Base-by-base conservation (phyloP, 2,329 filamentous ascomycete species). In the Paraconiothyrium sp. region DNA sequence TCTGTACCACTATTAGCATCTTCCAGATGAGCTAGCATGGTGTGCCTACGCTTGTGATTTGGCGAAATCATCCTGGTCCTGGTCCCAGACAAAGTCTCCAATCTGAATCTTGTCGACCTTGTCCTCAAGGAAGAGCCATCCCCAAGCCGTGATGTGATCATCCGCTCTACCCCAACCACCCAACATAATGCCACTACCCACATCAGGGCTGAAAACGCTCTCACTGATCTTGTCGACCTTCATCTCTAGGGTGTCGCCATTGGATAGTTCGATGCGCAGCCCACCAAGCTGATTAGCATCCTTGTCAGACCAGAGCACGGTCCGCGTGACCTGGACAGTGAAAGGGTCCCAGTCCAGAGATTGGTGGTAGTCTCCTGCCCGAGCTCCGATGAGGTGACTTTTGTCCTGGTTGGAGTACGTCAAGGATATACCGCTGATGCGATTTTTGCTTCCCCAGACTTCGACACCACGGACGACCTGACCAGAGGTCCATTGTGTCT, bases 91-190 rank as follows among this genome's bases (percentile, higher is more conserved):
- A 51, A 60, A 55, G 44, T 60, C 58, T 34, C 44, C 44, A 34
- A 60, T 43, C 11, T 35, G 22, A 24, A 60, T 60, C 44, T 55
- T 60, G 34, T 35, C 43, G 7, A 60, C 58, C 32, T 56, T 50
- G 27, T 43, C 32, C 46, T 60, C 51, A 32, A 60, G 58, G 58
- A 60, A 60, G 43, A 60, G 22, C 34, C 43, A 60, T 34, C 58
- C 58, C 58, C 58, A 60, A 20, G 58, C 58, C 3, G 43, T 60
- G 51, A 60, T 56, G 24, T 48, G 43, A 16, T 48, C 34, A 37
- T 60, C 58, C 16, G 58, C 58, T 22, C 58, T 41, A 10, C 58
- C 58, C 20, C 20, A 60, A 14, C 50, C 58, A 43, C 51, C 58
- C 30, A 60, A 34, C 43, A 60, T 30, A 27, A 60, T 60, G 44